Evolutionary conservation across 768 basidiomycete species (phyloP), one percentile per base, ranked within the genome.

Genomic region (Xerocomellus amylosporus): DNA sequence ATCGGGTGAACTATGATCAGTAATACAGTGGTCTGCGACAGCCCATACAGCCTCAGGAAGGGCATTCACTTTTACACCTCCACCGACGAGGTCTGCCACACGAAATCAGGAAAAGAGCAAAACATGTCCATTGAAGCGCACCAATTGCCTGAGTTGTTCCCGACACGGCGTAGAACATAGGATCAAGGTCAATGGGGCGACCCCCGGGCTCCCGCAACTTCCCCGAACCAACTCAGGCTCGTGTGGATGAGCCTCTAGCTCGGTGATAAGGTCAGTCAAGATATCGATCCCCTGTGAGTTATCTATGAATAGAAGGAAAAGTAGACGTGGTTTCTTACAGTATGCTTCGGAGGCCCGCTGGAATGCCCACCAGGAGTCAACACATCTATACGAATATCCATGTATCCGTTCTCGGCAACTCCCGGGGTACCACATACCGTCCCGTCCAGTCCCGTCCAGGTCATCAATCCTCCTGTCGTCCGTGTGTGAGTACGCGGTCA

Each of bases 311-410:
- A 33, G 1, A 45, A 26, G 4, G 20, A 0, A 40, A 47, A 24
- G 5, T 43, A 26, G 8, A 46, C 2, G 41, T 12, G 3, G 30
- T 15, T 24, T 58, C 70, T 56, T 68, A 73, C 79, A 5, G 84
- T 84, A 61, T 84, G 82, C 17, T 64, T 51, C 8, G 78, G 79
- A 8, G 83, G 83, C 2, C 74, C 71, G 57, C 77, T 78, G 1
- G 82, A 82, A 61, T 83, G 84, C 0, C 84, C 82, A 15, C 82
- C 82, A 1, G 76, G 73, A 2, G 76, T 74, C 28, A 67, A 56
- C 7, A 80, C 77, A 17, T 76, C 70, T 45, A 82, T 62, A 14
- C 71, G 67, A 33, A 77, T 65, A 46, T 76, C 72, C 43, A 76
- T 53, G 54, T 75, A 75, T 4, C 79, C 81, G 58, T 77, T 78